These are phyloP conservation scores for Hordeum marinum DNA, from an alignment of 176 grass and related monocot genomes.

Conservation along the genomic window DNA sequence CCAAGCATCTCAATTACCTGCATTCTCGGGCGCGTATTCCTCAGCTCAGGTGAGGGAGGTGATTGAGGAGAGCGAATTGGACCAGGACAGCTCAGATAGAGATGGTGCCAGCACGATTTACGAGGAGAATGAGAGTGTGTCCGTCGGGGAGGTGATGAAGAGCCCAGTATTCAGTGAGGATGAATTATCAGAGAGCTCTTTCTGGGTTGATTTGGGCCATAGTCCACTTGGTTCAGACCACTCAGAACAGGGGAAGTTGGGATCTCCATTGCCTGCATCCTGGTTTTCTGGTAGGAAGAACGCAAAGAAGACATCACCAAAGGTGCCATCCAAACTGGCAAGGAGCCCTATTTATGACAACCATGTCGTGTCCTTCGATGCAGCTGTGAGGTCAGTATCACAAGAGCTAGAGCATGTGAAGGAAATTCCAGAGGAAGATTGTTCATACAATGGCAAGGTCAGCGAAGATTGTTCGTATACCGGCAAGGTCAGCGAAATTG, in stretches of 20 bases:
- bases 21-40: slow-evolving; percentile 91
- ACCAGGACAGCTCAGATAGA: slow-evolving; percentile 82
- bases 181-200: slow-evolving; percentile 77
- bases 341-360: slow-evolving; percentile 76
- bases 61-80: slow-evolving; percentile 82
- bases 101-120: slow-evolving; percentile 96
- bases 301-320: slow-evolving; percentile 53
- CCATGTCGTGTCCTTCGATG: slow-evolving; percentile 90
- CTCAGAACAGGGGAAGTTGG: slow-evolving; percentile 72
- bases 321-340: slow-evolving; percentile 44
- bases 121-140: slow-evolving; percentile 92
- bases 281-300: slow-evolving; percentile 78
- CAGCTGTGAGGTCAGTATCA: slow-evolving; percentile 80
- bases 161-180: slow-evolving; percentile 98
- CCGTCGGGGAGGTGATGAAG: slow-evolving; percentile 93
- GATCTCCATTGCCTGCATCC: slow-evolving; percentile 82
- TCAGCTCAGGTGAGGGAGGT: slow-evolving; percentile 87
- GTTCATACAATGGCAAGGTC: slow-evolving; percentile 38
- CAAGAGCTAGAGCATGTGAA: slow-evolving; percentile 61
- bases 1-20: slow-evolving; percentile 71
- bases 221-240: slow-evolving; percentile 78
- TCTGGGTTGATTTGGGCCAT: slow-evolving; percentile 99
- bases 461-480: slow-evolving; percentile 54
- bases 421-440: slow-evolving; percentile 41
- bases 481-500: slow-evolving; percentile 67